Evolutionary conservation across 805 yeast species (phyloP), one percentile per base, ranked within the genome.

Genomic region (Lipomyces starkeyi): DNA sequence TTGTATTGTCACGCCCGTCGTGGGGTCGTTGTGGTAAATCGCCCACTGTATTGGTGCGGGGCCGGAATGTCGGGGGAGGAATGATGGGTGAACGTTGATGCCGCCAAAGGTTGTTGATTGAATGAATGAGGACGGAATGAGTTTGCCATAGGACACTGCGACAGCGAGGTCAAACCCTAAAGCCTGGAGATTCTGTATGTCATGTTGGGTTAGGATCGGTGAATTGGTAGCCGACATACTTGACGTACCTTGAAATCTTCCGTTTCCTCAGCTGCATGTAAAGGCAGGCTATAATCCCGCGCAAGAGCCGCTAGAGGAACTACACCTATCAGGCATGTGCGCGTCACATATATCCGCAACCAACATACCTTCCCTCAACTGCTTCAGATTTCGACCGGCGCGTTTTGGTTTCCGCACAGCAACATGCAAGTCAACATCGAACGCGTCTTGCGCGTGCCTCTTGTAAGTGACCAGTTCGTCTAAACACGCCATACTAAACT

Each of bases 131-230:
- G 78, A 79, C 0, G 98, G 98, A 3, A 95, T 92, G 58, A 94
- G 80, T 61, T 83, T 83, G 0, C 98, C 99, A 77, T 87, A 95
- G 0, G 98, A 92, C 0, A 93, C 98, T 0, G 98, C 98, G n/a
- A 95, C 82, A 0, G 93, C 89, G 71, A 93, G 76, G 70, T 90
- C 85, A 76, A 84, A 88, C 1, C 49, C 49, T 43, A 43, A n/a
- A 8, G 49, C 49, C 49, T 43, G 49, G 11, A 43, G 22, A n/a
- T 43, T 43, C 49, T 43, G 22, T 20, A 62, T 9, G 27, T 2
- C 9, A 25, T 17, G 34, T 58, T 20, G 29, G 47, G 32, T 20
- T 13, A 25, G 17, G 32, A 40, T 47, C 14, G 6, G 43, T 14
- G 43, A 14, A 35, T 14, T 35, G 40, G 14, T 3, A 14, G 40